Evolutionary conservation across 2,329 filamentous ascomycete species (phyloP).

Genomic region (Aspergillus terreus): DNA sequence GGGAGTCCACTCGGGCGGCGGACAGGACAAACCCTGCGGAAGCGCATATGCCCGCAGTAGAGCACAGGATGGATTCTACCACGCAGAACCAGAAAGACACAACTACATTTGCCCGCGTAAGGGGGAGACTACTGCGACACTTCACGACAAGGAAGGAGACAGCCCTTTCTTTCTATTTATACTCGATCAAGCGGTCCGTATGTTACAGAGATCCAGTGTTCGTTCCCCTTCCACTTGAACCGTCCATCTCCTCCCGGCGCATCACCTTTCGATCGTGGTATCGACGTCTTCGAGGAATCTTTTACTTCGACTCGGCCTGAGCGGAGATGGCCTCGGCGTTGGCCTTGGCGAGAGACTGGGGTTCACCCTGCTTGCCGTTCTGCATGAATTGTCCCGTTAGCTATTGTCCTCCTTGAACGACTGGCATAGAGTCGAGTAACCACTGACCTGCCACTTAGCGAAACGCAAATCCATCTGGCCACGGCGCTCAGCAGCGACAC

Average conservation of each 20-base stretch:
- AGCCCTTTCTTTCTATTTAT: constrained; percentile 27
- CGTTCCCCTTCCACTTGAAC: constrained; percentile 19
- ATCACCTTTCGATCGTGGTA: constrained; percentile 18
- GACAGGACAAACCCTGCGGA: constrained; percentile 19
- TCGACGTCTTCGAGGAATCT: constrained; percentile 14
- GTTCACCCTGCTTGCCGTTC: constrained; percentile 94
- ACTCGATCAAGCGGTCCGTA: constrained; percentile 28
- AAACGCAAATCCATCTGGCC: constrained; percentile 87
- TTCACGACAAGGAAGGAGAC: constrained; percentile 13
- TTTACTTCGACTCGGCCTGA: constrained; percentile 41
- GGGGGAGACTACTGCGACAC: neutral
- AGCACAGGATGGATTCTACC: neutral
- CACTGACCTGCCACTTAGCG: constrained; percentile 90
- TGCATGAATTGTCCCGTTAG: constrained; percentile 46
- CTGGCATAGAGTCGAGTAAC: constrained; percentile 7
- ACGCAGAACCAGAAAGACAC: neutral
- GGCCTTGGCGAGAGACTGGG: constrained; percentile 64
- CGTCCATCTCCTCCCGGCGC: constrained; percentile 11
- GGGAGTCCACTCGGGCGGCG: constrained; percentile 15
- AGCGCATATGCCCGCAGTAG: constrained; percentile 3
- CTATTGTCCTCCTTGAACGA: constrained; percentile 9
- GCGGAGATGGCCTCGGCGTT: constrained; percentile 49
- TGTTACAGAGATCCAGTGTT: constrained; percentile 34
- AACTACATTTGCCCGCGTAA: neutral
- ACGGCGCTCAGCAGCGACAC: constrained; percentile 81